Conservation (phyloP, 768 basidiomycete genomes). For the Russula griseocarnosa region DNA sequence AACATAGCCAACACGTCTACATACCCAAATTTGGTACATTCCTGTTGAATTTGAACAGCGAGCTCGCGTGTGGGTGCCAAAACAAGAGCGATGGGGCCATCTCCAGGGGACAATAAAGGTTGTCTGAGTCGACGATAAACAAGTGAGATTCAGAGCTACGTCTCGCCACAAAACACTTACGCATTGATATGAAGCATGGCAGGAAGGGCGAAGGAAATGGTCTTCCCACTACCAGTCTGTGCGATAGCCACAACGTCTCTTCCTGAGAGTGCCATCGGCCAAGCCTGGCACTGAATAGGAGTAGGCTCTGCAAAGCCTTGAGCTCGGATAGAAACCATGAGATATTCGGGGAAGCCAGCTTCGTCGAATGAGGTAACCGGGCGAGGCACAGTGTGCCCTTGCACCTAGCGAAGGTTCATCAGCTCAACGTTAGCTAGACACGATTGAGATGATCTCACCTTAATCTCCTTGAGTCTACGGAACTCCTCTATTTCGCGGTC, state of each 20-base stretch:
- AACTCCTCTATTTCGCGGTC: conserved; percentile 91
- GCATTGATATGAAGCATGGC: conserved; percentile 99
- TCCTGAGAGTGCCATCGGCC: conserved; percentile 97
- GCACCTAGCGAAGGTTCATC: conserved; percentile 51
- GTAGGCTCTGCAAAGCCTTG: conserved; percentile 91
- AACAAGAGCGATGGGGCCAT: conserved; percentile 95
- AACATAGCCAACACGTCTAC: conserved; percentile 30
- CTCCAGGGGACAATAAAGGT: conserved; percentile 86
- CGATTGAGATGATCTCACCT: conserved; percentile 41
- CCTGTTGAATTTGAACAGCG: conserved; percentile 97
- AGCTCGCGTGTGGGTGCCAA: conserved; percentile 97
- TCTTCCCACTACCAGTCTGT: conserved; percentile 98
- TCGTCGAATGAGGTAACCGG: conserved; percentile 93
- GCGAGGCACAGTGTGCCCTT: conserved; percentile 83
- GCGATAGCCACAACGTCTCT: conserved; percentile 95
- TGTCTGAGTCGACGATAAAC: conserved; percentile 50
- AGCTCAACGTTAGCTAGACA: neutral
- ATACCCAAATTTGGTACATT: conserved; percentile 96
- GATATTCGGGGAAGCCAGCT: conserved; percentile 93
- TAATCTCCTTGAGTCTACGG: conserved; percentile 79
- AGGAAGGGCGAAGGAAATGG: conserved; percentile 95
- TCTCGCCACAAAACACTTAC: conserved; percentile 44
- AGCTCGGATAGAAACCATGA: conserved; percentile 87
- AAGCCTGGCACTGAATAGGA: conserved; percentile 97
- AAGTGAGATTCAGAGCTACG: neutral